Conservation (phyloP, 495 filamentous ascomycete species). For the Talaromyces borbonicus region DNA sequence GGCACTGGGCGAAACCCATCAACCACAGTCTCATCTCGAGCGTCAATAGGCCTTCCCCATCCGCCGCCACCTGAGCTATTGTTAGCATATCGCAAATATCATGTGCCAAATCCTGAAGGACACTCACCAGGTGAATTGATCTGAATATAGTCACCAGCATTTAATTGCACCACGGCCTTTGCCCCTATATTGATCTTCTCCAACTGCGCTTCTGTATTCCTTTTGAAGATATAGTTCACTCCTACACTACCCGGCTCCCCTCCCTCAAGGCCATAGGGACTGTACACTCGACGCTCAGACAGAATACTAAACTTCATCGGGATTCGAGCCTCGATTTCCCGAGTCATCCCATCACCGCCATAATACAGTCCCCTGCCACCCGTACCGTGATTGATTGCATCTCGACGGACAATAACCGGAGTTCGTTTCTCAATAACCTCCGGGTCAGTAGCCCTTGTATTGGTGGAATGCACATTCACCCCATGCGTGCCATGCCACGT, state of each 20-base stretch:
- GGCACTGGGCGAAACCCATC: background rate
- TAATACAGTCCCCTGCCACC: constrained; percentile 68
- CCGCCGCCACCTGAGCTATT: constrained; percentile 3
- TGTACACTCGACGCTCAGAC: constrained; percentile 78
- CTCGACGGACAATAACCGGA: constrained; percentile 76
- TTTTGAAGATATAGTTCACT: constrained; percentile 15
- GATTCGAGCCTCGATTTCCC: constrained; percentile 90
- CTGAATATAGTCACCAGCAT: constrained; percentile 16
- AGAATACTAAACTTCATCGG: constrained; percentile 87
- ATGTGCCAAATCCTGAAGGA: too few relatives aligned
- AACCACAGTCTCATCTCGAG: background rate
- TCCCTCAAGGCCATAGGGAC: constrained; percentile 79
- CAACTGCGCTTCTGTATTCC: constrained; percentile 11
- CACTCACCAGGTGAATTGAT: constrained; percentile 11
- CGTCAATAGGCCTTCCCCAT: background rate
- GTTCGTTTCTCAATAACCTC: constrained; percentile 93
- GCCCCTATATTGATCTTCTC: constrained; percentile 13
- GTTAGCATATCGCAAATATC: background rate
- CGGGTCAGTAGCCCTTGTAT: constrained; percentile 91
- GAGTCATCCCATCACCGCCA: constrained; percentile 80
- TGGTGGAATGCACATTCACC: constrained; percentile 96
- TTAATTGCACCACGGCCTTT: constrained; percentile 11
- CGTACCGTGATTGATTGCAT: constrained; percentile 57
- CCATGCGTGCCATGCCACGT: constrained; percentile 84
- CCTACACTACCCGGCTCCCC: too few relatives aligned